Evolutionary conservation across 1,284 basidiomycete genomes (phyloP), one percentile per base, ranked within the genome.

Genomic region (Naganishia sp.): DNA sequence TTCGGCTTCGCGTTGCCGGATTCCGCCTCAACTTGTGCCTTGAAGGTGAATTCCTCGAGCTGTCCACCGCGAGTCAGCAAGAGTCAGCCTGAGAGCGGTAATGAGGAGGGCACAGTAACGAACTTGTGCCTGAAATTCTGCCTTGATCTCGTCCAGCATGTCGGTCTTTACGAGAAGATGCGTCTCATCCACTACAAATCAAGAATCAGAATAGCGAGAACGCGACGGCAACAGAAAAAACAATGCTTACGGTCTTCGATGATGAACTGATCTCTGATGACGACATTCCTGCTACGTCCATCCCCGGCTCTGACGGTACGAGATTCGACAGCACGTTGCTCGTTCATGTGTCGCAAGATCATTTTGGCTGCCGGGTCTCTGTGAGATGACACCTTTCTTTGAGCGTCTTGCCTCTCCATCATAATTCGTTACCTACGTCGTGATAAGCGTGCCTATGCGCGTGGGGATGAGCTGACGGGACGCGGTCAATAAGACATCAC

Each of bases 321-420:
- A 21, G 58, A 61, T n/a, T 61, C 58, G 31, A 61, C 39, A 10
- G 58, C 58, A 43, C 58, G 58, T 61, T 61, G 58, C 25, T 61
- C 58, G 47, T 61, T 61, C 58, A 61, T 61, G 15, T 61, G 58
- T 35, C 58, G 58, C 32, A 61, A 47, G 23, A 61, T 61, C 58
- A 61, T 61, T 46, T 61, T 61, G 6, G 58, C 58, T 28, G 58
- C 58, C 47, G 58, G 45, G 23, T 61, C 58, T 35, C 58, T 61
- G 35, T 2, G 15, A 18, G n/a, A 3, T 2, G 46, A 7, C 3
- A 31, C 3, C 17, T 31, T 2, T 58, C 15, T 18, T 47, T 31
- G n/a, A 18, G 25, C 28, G 9, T 46, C 4, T 10, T 32, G 41
- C 11, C 17, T 4, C 23, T 23, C 6, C 13, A 21, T 17, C 13